phyloP scores from a whole-genome alignment of 306 rosid genomes.

The Pueraria montana region DNA sequence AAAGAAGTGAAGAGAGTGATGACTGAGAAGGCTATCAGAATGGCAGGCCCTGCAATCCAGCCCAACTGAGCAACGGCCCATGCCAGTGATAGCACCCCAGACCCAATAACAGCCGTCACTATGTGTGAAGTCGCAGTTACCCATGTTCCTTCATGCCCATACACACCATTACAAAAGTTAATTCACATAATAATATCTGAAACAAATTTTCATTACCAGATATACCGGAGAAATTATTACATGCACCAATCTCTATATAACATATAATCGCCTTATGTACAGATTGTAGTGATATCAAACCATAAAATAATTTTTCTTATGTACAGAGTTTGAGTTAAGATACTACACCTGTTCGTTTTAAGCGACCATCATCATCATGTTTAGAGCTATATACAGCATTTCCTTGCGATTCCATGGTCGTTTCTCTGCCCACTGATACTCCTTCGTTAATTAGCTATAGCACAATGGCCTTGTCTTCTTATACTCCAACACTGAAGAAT shows the following conservation, averaged over 20 bases:
- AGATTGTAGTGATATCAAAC: no score
- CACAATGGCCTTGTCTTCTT: no score
- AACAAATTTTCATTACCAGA: no score
- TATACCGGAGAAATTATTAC: no score
- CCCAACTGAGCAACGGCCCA: conserved; percentile 67
- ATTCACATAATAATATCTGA: background rate
- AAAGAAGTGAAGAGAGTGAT: conserved; percentile 45
- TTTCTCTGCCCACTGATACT: background rate
- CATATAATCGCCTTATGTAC: no score
- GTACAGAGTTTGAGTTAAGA: background rate
- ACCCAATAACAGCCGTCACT: conserved; percentile 61
- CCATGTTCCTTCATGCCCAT: conserved; percentile 56
- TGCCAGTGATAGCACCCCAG: conserved; percentile 59
- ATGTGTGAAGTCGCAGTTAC: conserved; percentile 58
- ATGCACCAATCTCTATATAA: no score
- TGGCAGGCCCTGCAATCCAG: conserved; percentile 50
- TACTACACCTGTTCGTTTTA: conserved; percentile 49
- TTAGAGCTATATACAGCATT: conserved; percentile 22
- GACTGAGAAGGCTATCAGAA: conserved; percentile 15
- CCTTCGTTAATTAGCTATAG: no score
- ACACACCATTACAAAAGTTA: background rate
- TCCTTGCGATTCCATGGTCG: conserved; percentile 9
- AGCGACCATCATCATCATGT: conserved; percentile 57
- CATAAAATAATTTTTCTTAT: no score
- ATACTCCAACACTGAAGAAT: no score